Evolutionary conservation across 495 filamentous ascomycete genomes (phyloP).

Genomic region (Penicillium argentinense): DNA sequence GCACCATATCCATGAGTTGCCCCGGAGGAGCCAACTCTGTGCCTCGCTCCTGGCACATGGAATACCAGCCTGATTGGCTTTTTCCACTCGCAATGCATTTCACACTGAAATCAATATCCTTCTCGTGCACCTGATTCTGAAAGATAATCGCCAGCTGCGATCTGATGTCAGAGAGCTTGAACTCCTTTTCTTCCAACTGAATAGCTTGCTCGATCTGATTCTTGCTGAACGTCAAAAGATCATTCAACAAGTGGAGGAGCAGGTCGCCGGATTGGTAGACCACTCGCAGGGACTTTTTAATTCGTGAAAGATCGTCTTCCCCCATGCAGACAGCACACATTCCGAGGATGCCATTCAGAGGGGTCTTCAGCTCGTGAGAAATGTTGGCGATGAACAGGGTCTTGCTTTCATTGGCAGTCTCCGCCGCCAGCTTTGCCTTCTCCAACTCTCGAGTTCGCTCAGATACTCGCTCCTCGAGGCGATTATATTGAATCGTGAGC

Average conservation of each 20-base stretch:
- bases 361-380: conserved; percentile 90
- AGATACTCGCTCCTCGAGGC: conserved; percentile 77
- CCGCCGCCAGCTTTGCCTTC: conserved; percentile 85
- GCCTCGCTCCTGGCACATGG: not conserved
- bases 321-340: conserved; percentile 93
- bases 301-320: conserved; percentile 71
- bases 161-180: conserved; percentile 73
- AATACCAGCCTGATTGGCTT: not conserved
- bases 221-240: conserved; percentile 88
- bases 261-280: conserved; percentile 91
- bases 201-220: conserved; percentile 86
- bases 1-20: conserved; percentile 67
- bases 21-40: conserved; percentile 34
- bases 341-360: conserved; percentile 87
- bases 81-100: conserved; percentile 47
- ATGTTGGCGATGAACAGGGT: conserved; percentile 96
- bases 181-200: conserved; percentile 80
- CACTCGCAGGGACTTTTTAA: conserved; percentile 79
- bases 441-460: conserved; percentile 83
- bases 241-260: conserved; percentile 82
- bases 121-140: conserved; percentile 81
- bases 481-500: conserved; percentile 78
- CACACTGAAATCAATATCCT: conserved; percentile 69
- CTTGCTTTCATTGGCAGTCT: conserved; percentile 91
- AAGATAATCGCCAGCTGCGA: conserved; percentile 83